A percentile compares a stretch with the other conserved stretches of the same genome.
Conservation (phyloP, 371 early-diverging fungal species). For the Entomophthora muscae region DNA sequence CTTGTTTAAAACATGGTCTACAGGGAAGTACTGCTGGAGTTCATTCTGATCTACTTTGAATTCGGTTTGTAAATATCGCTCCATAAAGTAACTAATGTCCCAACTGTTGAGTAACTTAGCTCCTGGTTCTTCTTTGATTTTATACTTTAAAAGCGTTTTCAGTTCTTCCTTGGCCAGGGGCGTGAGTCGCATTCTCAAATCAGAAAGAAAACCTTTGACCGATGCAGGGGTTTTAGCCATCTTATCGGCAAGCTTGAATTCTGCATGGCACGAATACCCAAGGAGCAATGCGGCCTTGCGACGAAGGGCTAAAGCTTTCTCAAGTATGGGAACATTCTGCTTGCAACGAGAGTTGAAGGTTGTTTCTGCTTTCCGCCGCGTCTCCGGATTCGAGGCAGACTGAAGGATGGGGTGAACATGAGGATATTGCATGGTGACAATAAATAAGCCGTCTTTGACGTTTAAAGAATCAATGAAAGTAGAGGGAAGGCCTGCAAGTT, state of each 20-base stretch:
- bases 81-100: slow-evolving; percentile 61
- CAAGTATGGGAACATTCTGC: slow-evolving; percentile 32
- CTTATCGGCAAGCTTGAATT: slow-evolving; percentile 47
- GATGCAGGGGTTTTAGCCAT: slow-evolving; percentile 64
- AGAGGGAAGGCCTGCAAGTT: slow-evolving; percentile 58
- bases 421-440: slow-evolving; percentile 61
- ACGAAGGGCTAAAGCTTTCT: slow-evolving; percentile 16
- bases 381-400: slow-evolving; percentile 36
- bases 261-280: slow-evolving; percentile 58
- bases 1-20: neutral
- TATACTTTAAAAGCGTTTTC: slow-evolving; percentile 27
- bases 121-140: slow-evolving; percentile 24
- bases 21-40: neutral
- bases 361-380: slow-evolving; percentile 26
- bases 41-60: slow-evolving; percentile 44
- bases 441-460: slow-evolving; percentile 27
- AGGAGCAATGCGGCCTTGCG: slow-evolving; percentile 26
- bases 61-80: slow-evolving; percentile 41
- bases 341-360: slow-evolving; percentile 35
- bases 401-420: slow-evolving; percentile 26
- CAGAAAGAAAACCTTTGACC: slow-evolving; percentile 47
- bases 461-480: slow-evolving; percentile 20
- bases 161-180: slow-evolving; percentile 38
- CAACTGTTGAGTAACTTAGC: slow-evolving; percentile 49
- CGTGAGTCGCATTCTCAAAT: slow-evolving; percentile 33